phyloP scores from a whole-genome alignment of 1,139 yeast species.

The Scheffersomyces stambukii region DNA sequence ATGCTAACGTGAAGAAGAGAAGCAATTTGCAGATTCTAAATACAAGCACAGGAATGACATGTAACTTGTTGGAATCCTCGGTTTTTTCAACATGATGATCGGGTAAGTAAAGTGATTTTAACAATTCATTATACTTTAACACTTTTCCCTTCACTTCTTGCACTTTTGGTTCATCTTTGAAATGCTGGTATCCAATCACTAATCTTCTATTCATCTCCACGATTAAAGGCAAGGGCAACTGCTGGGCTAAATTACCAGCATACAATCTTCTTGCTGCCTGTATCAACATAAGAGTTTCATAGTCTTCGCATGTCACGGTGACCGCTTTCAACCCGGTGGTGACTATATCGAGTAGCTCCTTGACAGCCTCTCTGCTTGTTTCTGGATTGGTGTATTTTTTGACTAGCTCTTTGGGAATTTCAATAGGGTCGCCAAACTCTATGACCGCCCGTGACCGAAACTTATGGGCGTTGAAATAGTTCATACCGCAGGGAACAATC shows the following conservation, averaged over 20 bases:
- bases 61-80: conserved; percentile 34
- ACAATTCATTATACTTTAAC: conserved; percentile 59
- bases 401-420: conserved; percentile 60
- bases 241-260: conserved; percentile 64
- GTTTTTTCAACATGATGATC: conserved; percentile 87
- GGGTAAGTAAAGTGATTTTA: conserved; percentile 69
- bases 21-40: conserved; percentile 52
- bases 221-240: conserved; percentile 74
- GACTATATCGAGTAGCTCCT: conserved; percentile 62
- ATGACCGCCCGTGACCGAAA: conserved; percentile 92
- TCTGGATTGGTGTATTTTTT: conserved; percentile 52
- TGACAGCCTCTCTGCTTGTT: conserved; percentile 68
- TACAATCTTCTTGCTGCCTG: conserved; percentile 93
- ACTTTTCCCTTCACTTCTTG: conserved; percentile 58
- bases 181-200: conserved; percentile 72
- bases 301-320: conserved; percentile 89
- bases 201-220: conserved; percentile 88
- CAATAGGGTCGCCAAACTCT: conserved; percentile 90
- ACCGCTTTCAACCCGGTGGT: conserved; percentile 80
- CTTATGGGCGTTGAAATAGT: conserved; percentile 92
- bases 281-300: conserved; percentile 84
- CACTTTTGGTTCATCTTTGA: conserved; percentile 68
- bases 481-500: conserved; percentile 95
- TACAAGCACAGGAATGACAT: conserved; percentile 44
- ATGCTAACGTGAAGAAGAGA: conserved; percentile 54